Conservation (phyloP, 164 flowering plant species). For the Pachysandra terminalis region DNA sequence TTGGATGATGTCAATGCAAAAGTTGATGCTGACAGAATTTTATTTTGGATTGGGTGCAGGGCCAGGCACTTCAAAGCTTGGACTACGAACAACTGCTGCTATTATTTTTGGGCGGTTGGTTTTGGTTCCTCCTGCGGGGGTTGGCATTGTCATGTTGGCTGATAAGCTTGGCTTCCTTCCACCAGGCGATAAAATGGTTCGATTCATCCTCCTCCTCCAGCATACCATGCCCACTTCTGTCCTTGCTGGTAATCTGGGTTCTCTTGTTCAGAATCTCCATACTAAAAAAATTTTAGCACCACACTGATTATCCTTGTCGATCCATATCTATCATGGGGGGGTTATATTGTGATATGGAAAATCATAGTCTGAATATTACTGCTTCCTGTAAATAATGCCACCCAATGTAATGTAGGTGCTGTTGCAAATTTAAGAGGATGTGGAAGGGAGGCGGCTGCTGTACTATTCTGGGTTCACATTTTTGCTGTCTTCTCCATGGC, state of each 20-base stretch:
- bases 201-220: slow-evolving; percentile 87
- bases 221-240: slow-evolving; percentile 98
- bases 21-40: too few relatives aligned
- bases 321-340: too few relatives aligned
- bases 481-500: slow-evolving; percentile 94
- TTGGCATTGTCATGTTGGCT: slow-evolving; percentile 83
- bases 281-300: too few relatives aligned
- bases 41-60: slow-evolving; percentile 38
- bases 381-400: too few relatives aligned
- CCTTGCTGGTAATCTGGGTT: slow-evolving; percentile 63
- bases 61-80: slow-evolving; percentile 91
- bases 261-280: not conserved
- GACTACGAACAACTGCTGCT: slow-evolving; percentile 75
- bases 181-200: slow-evolving; percentile 85
- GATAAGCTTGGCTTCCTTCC: slow-evolving; percentile 94
- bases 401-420: too few relatives aligned
- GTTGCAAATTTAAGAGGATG: slow-evolving; percentile 93
- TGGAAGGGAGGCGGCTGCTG: slow-evolving; percentile 90
- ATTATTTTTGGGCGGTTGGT: slow-evolving; percentile 76
- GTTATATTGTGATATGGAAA: too few relatives aligned
- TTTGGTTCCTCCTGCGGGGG: slow-evolving; percentile 89
- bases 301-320: too few relatives aligned
- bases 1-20: too few relatives aligned
- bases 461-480: slow-evolving; percentile 97
- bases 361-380: too few relatives aligned